A percentile compares a stretch with the other conserved stretches of the same genome.
Conservation (phyloP, 2,329 filamentous ascomycete species). For the Seiridium unicorne region DNA sequence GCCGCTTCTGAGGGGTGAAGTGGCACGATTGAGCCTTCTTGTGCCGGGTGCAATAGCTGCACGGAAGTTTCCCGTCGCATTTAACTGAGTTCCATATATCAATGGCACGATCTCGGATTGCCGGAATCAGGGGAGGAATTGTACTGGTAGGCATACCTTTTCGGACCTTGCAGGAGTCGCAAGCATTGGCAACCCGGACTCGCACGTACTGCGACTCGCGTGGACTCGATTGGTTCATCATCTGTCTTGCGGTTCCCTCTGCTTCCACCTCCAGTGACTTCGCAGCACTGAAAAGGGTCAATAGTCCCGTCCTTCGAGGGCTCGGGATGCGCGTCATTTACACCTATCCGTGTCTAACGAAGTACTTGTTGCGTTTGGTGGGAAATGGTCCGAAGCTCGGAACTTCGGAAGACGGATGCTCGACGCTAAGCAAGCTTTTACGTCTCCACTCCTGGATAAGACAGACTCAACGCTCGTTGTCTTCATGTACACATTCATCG, state of each 20-base stretch:
- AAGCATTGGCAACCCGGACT: slow-evolving; percentile 49
- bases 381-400: slow-evolving; percentile 11
- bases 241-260: not conserved
- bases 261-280: not conserved
- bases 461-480: not conserved
- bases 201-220: slow-evolving; percentile 19
- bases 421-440: not conserved
- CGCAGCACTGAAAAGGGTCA: not conserved
- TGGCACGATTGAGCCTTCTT: slow-evolving; percentile 42
- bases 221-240: slow-evolving; percentile 3
- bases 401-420: slow-evolving; percentile 16
- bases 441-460: not conserved
- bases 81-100: slow-evolving; percentile 35
- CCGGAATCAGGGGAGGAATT: not conserved
- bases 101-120: not conserved
- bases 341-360: not conserved
- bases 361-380: not conserved
- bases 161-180: slow-evolving; percentile 52
- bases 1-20: slow-evolving; percentile 44
- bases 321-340: slow-evolving; percentile 6
- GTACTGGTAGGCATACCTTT: slow-evolving; percentile 32
- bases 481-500: not conserved
- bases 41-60: slow-evolving; percentile 46
- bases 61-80: slow-evolving; percentile 53
- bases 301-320: not conserved